These are phyloP conservation scores for Fraxinus velutina DNA, from an alignment of 305 asterid genomes.

Conservation along the genomic window DNA sequence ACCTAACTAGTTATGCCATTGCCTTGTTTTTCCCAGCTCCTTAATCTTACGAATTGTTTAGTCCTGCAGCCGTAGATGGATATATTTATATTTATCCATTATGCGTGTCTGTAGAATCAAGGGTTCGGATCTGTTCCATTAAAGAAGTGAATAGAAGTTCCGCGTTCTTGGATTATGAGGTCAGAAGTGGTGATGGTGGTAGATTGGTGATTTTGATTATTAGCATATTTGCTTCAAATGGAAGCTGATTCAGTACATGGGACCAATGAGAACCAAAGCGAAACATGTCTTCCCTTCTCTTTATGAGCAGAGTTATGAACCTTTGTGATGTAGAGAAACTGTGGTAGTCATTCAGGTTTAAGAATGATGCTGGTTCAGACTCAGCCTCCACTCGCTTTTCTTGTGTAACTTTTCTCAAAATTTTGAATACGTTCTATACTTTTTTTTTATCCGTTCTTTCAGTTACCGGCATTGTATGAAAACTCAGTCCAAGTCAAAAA, in stretches of 20 bases:
- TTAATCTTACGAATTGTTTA: neutral
- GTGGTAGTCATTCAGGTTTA: neutral
- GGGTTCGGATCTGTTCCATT: neutral
- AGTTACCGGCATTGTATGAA: neutral
- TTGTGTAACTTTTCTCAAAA: neutral
- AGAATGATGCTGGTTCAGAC: neutral
- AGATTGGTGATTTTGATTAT: neutral
- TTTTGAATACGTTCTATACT: neutral
- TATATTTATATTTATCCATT: neutral
- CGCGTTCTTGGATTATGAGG: neutral
- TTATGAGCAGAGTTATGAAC: neutral
- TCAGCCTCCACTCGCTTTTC: neutral
- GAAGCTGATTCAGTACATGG: neutral
- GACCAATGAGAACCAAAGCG: neutral
- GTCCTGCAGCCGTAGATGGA: neutral
- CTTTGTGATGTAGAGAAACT: neutral
- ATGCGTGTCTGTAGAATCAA: neutral
- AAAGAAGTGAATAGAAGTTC: neutral
- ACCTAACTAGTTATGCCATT: neutral
- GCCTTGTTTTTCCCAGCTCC: neutral
- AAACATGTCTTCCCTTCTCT: neutral
- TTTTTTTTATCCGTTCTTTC: neutral
- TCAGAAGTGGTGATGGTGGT: neutral
- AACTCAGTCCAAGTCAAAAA: neutral
- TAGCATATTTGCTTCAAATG: neutral